Conservation (phyloP, 306 rosid genomes). For the Rosa chinensis region DNA sequence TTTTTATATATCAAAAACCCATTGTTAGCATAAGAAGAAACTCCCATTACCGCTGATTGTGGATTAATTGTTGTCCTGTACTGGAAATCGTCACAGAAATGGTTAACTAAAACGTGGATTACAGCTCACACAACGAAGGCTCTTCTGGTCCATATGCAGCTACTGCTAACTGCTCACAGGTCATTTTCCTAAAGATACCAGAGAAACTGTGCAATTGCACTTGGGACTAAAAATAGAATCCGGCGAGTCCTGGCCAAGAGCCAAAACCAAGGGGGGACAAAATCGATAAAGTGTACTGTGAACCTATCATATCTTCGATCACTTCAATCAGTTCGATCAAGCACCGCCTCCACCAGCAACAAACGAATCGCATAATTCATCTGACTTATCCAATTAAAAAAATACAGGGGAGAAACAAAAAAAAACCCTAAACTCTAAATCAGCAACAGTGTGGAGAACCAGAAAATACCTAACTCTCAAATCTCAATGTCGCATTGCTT, state of each 20-base stretch:
- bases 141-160: background rate
- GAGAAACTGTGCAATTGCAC: background rate
- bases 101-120: slow-evolving; percentile 37
- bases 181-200: background rate
- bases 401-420: background rate
- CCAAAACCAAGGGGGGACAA: background rate
- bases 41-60: slow-evolving; percentile 51
- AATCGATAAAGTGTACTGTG: background rate
- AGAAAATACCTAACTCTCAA: slow-evolving; percentile 71
- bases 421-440: slow-evolving; percentile 8
- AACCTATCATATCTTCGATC: background rate
- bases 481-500: slow-evolving; percentile 36
- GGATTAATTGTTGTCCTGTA: slow-evolving; percentile 42
- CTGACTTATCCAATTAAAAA: background rate
- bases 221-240: background rate
- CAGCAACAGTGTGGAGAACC: slow-evolving; percentile 41
- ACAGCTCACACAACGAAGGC: slow-evolving; percentile 49
- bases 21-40: background rate
- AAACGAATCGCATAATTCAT: slow-evolving; percentile 13
- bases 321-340: background rate
- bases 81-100: slow-evolving; percentile 26
- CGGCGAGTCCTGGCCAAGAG: background rate
- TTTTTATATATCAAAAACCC: background rate
- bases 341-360: background rate
- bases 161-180: background rate